Evolutionary conservation across 2,329 filamentous ascomycete species (phyloP).

Genomic region (Beauveria bassiana): DNA sequence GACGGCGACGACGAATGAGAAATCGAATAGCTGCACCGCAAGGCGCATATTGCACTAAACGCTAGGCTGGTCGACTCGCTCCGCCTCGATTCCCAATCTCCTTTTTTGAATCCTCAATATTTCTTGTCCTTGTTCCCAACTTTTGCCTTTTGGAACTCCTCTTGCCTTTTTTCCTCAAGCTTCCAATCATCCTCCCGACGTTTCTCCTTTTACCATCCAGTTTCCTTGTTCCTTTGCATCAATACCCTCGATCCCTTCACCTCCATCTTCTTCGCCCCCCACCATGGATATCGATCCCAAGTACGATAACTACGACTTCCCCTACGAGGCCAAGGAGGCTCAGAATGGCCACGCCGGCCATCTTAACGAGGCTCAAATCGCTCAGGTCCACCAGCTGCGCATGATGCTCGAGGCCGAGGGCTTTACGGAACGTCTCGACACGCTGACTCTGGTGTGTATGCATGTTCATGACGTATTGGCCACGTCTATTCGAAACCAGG

Average conservation of each 20-base stretch:
- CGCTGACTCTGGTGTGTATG: constrained; percentile 69
- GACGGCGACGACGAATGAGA: too few relatives aligned
- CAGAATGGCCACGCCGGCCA: constrained; percentile 80
- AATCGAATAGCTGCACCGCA: too few relatives aligned
- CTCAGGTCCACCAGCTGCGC: constrained; percentile 79
- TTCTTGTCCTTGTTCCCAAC: neutral
- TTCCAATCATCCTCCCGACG: neutral
- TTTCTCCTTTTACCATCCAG: neutral
- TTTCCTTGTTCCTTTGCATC: neutral
- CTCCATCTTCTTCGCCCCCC: constrained; percentile 14
- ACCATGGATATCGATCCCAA: constrained; percentile 67
- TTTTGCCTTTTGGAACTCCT: constrained; percentile 9
- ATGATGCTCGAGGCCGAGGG: constrained; percentile 77
- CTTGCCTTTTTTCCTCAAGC: neutral
- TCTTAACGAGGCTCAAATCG: constrained; percentile 80
- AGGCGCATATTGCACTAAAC: constrained; percentile 1
- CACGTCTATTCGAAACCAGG: neutral
- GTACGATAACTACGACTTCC: constrained; percentile 95
- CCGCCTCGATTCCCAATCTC: constrained; percentile 9
- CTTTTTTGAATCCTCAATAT: neutral
- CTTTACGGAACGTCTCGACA: constrained; percentile 79
- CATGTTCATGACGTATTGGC: neutral
- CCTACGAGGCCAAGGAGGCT: constrained; percentile 62
- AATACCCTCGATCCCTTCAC: neutral
- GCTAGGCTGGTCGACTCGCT: neutral